Base-by-base conservation (phyloP, 352 stramenopile species). In the Globisporangium okanoganense region DNA sequence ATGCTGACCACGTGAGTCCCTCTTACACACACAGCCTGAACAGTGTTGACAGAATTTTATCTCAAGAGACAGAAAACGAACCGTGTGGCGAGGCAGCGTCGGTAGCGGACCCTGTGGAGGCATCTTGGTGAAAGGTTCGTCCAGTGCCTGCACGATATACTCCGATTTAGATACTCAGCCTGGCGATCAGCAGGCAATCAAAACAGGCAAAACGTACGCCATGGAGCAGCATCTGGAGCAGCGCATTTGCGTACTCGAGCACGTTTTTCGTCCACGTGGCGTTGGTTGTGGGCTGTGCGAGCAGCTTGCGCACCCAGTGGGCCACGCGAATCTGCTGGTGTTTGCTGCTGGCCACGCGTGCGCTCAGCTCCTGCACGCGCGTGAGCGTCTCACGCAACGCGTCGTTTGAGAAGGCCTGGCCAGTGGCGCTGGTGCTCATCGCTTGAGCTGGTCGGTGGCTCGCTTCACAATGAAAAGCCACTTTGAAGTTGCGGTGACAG, bases 81-180 rank as follows among this genome's bases (percentile, higher is more conserved):
- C 77, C 53, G 80, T 71, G 56, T 83, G 71, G 16, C 80, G 67
- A 16, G 76, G 74, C 12, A 90, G 66, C 5, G 63, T 65, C 44
- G 75, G 66, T 43, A 90, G 62, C 20, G 75, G 77, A 6, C 79
- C 81, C 61, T 87, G 73, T 13, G 81, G 75, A 14, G 81, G 77
- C 70, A 90, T 84, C 66, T 76, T 86, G 14, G 71, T 72, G 62
- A 90, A 88, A 1, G 75, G 78, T 38, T 85, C 75, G 5, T 74
- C 66, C n/a, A 88, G 24, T 9, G 63, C 54, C 76, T 90, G 24
- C n/a, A 25, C 0, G 12, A 18, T 1, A 40, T n/a, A n/a, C n/a
- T n/a, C n/a, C n/a, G n/a, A n/a, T n/a, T n/a, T n/a, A n/a, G n/a
- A n/a, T n/a, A 31, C 20, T 22, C 16, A 54, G 0, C 24, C 3